Evolutionary conservation across 1,139 yeast genomes (phyloP).

Genomic region (Kodamaea derodonti): DNA sequence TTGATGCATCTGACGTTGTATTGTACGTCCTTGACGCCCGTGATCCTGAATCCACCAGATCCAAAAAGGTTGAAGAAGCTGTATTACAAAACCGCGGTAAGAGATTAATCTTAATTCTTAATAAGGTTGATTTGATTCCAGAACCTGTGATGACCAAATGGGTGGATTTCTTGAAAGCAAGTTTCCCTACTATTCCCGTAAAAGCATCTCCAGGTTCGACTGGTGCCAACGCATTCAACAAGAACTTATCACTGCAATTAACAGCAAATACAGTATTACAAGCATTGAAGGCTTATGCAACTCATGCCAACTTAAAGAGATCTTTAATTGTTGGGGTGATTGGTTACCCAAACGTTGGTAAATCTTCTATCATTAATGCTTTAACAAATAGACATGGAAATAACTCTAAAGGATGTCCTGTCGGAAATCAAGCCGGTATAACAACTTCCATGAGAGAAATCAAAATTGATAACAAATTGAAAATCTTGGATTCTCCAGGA

Average conservation of each 20-base stretch:
- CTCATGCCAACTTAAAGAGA: slow-evolving; percentile 79
- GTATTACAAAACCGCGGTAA: slow-evolving; percentile 75
- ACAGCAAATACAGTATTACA: slow-evolving; percentile 75
- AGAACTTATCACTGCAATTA: slow-evolving; percentile 65
- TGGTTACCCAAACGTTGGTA: slow-evolving; percentile 92
- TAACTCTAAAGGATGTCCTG: slow-evolving; percentile 77
- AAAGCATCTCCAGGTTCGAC: slow-evolving; percentile 57
- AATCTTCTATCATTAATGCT: slow-evolving; percentile 90
- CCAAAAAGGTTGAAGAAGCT: slow-evolving; percentile 86
- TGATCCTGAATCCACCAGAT: slow-evolving; percentile 94
- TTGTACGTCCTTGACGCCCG: slow-evolving; percentile 94
- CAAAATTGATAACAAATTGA: slow-evolving; percentile 84
- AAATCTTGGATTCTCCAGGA: slow-evolving; percentile 93
- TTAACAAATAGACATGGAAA: slow-evolving; percentile 78
- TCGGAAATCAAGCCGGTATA: slow-evolving; percentile 97
- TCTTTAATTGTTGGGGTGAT: slow-evolving; percentile 94
- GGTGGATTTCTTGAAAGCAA: slow-evolving; percentile 73
- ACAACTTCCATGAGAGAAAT: slow-evolving; percentile 90
- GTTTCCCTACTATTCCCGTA: slow-evolving; percentile 90
- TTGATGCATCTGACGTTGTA: slow-evolving; percentile 86
- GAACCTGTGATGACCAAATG: slow-evolving; percentile 78
- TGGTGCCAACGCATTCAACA: slow-evolving; percentile 67
- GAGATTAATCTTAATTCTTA: slow-evolving; percentile 77
- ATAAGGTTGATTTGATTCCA: slow-evolving; percentile 91
- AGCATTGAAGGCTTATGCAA: slow-evolving; percentile 82